Conservation (phyloP, 495 filamentous ascomycete genomes). For the Terfezia boudieri region DNA sequence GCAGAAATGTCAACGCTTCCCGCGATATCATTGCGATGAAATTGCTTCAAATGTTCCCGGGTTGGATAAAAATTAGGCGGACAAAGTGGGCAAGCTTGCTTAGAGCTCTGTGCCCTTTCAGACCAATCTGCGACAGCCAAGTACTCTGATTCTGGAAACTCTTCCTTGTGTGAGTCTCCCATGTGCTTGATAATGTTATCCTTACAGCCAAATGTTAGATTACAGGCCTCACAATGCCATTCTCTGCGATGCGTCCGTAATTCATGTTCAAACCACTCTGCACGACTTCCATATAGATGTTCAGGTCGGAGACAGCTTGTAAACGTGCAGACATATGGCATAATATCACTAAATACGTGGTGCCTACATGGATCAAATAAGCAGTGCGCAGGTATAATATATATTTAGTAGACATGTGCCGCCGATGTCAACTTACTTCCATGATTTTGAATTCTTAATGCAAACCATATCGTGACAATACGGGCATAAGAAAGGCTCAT, state of each 20-base stretch:
- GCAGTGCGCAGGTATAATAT: not conserved
- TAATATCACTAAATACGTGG: conserved; percentile 16
- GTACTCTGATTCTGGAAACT: too few species aligned
- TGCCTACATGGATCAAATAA: conserved; percentile 2
- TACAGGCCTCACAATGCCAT: conserved; percentile 7
- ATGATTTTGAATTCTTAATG: not conserved
- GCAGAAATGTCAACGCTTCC: too few species aligned
- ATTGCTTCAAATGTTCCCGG: too few species aligned
- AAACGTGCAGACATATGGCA: conserved; percentile 17
- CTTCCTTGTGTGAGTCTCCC: too few species aligned
- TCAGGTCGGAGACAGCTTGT: conserved; percentile 5
- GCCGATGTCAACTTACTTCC: conserved; percentile 7
- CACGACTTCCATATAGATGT: conserved; percentile 7
- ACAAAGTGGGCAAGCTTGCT: too few species aligned
- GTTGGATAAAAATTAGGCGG: too few species aligned
- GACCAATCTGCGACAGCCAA: too few species aligned
- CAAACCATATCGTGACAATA: conserved; percentile 8
- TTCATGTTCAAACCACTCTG: conserved; percentile 17
- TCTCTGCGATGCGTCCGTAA: conserved; percentile 8
- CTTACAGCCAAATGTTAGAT: too few species aligned
- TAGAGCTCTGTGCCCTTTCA: too few species aligned
- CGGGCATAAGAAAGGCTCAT: conserved; percentile 10
- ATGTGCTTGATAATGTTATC: too few species aligned
- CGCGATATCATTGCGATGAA: too few species aligned
- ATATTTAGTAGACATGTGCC: not conserved